A percentile compares a stretch with the other conserved stretches of the same genome.
phyloP scores from a whole-genome alignment of 805 yeast genomes.

The Suhomyces kilbournensis region DNA sequence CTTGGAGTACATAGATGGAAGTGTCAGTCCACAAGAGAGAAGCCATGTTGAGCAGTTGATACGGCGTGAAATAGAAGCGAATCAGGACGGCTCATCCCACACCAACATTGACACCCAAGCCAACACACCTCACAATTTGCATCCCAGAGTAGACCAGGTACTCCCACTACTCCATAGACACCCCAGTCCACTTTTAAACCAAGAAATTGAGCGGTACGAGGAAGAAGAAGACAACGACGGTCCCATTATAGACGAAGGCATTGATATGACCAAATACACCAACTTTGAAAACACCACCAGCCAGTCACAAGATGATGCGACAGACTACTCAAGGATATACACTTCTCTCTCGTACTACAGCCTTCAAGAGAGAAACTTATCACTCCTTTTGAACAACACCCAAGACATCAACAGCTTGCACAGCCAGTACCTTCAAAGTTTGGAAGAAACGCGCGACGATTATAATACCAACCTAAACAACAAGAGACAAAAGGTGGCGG shows the following conservation, averaged over 20 bases:
- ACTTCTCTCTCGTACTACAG: conserved; percentile 40
- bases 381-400: conserved; percentile 30
- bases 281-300: conserved; percentile 9
- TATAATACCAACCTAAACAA: conserved; percentile 11
- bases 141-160: conserved; percentile 15
- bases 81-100: conserved; percentile 9
- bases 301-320: conserved; percentile 10
- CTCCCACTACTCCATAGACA: conserved; percentile 13
- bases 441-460: conserved; percentile 21
- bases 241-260: conserved; percentile 23
- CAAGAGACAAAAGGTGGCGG: conserved; percentile 44
- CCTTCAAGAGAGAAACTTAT: conserved; percentile 41
- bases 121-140: conserved; percentile 4
- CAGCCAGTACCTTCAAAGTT: conserved; percentile 26
- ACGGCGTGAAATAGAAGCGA: conserved; percentile 16
- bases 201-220: conserved; percentile 23
- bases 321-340: conserved; percentile 23
- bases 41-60: conserved; percentile 35
- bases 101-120: not conserved
- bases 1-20: conserved; percentile 35
- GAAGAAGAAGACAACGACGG: conserved; percentile 19
- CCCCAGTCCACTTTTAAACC: conserved; percentile 11
- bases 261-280: conserved; percentile 28
- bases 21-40: conserved; percentile 35
- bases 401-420: conserved; percentile 37